Evolutionary conservation across 2,329 filamentous ascomycete genomes (phyloP), one percentile per base, ranked within the genome.

Genomic region (Cladosporium cucumerinum): DNA sequence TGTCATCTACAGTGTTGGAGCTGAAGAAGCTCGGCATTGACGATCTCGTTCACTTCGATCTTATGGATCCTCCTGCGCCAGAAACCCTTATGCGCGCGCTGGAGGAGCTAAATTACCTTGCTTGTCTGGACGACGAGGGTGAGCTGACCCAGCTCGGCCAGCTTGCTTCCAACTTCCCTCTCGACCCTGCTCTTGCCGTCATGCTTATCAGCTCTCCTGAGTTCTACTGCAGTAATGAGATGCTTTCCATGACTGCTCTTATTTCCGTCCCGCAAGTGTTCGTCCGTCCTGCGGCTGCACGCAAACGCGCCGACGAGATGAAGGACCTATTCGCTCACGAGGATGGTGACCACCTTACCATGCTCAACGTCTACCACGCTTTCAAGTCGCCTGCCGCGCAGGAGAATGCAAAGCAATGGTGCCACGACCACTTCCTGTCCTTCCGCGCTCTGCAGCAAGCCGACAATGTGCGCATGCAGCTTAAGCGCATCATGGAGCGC

Each of bases 221-320:
- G 75, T 99, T 99, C 79, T 96, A 95, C 81, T 99, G 95, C 84
- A 97, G 93, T 54, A 98, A 98, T 78, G 95, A 99, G 82, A 95
- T 99, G 48, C 85, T 99, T 16, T 98, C 95, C 49, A 90, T 99
- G 72, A 97, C 93, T 1, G 90, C 95, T 1, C 86, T 99, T 12
- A 87, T 99, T 23, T 98, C 94, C 0, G 95, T 98, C 12, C 95
- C 95, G 0, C 92, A 97, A 76, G 87, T 98, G 66, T 99, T 97
- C 76, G 87, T 96, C 32, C 91, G 95, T 10, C 95, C 95, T 1
- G 90, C 91, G 57, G 87, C 86, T 73, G 89, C 91, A 71, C 88
- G 93, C 67, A 96, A 96, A 80, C 89, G 91, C 54, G 95, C 95
- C 55, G 95, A 99, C 76, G 93, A 97, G 78, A 98, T 98, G 93